These are phyloP conservation scores for Aspergillus sp. DNA, from an alignment of 2,329 filamentous ascomycete genomes.

Conservation along the genomic window DNA sequence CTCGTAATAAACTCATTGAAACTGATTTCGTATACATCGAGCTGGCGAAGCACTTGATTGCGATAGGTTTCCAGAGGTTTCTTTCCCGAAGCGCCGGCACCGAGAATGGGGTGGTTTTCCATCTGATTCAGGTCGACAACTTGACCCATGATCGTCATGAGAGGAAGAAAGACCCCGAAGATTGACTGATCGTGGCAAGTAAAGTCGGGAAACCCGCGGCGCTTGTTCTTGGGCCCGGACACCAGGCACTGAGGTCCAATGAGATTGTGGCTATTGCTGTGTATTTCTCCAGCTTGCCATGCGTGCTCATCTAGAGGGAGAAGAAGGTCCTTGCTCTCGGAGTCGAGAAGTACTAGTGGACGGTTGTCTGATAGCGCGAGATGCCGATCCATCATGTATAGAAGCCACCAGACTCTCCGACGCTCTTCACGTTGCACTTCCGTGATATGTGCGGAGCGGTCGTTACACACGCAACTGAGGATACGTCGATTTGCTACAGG, in stretches of 20 bases:
- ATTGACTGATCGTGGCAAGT: conserved; percentile 86
- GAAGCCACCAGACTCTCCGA: conserved; percentile 88
- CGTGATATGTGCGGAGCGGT: conserved; percentile 48
- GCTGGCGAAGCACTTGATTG: conserved; percentile 75
- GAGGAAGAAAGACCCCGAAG: conserved; percentile 86
- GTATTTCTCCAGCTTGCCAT: conserved; percentile 84
- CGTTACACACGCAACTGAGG: conserved; percentile 41
- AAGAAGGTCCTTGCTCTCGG: conserved; percentile 80
- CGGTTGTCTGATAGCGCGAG: conserved; percentile 90
- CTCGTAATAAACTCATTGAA: conserved; percentile 52
- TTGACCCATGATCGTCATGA: conserved; percentile 92
- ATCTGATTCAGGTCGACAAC: conserved; percentile 89
- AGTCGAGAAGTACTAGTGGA: conserved; percentile 82
- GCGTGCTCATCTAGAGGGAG: conserved; percentile 86
- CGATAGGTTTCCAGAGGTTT: conserved; percentile 81
- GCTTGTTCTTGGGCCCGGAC: conserved; percentile 44
- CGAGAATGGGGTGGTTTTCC: conserved; percentile 84
- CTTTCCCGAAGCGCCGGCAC: conserved; percentile 70
- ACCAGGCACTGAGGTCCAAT: conserved; percentile 40
- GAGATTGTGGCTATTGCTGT: conserved; percentile 52
- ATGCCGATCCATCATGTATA: conserved; percentile 90
- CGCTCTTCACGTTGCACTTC: conserved; percentile 90
- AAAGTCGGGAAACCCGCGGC: conserved; percentile 73
- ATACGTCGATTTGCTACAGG: conserved; percentile 35
- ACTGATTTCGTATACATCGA: conserved; percentile 80